Evolutionary conservation across 1,139 yeast genomes (phyloP), one percentile per base, ranked within the genome.

Genomic region (Barnettozyma hawaiiensis): DNA sequence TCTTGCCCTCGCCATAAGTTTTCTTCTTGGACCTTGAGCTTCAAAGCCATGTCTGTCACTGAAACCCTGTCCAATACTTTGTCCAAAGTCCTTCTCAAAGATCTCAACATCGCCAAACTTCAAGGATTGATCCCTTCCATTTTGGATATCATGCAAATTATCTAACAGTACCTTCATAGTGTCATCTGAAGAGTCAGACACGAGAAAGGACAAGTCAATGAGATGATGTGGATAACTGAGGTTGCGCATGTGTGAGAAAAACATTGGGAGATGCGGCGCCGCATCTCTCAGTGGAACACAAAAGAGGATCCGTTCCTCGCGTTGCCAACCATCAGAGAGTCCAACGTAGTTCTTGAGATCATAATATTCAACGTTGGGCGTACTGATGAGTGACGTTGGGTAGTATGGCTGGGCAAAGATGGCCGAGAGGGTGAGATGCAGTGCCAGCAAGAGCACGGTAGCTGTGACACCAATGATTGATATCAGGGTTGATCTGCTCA

Each of bases 261-360:
- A 78, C 76, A 80, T 75, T 27, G 81, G 80, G 56, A 81, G 60
- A 61, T 78, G 85, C 20, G 75, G 68, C n/a, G 80, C 76, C 6
- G 86, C 86, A 56, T 81, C 85, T 60, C 86, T 71, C 44, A 81
- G 60, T 7, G 87, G 87, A n/a, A 81, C 85, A 48, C 80, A 71
- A 49, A 78, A 76, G 36, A 81, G 62, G 16, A 81, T 72, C 34
- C 83, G 67, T 53, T 81, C 86, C 15, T 67, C 70, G 38, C 66
- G 64, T 48, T 72, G 74, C 80, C 81, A 75, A 15, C 85, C 85
- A 35, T 71, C 68, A 12, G 66, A 67, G 23, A 76, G 62, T 15
- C 81, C 80, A 41, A 65, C 68, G 46, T 71, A 71, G 38, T 72
- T 70, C 26, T 63, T 60, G 43, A 81, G 59, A 55, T 81, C 87